phyloP scores from a whole-genome alignment of 805 yeast genomes.

The Kazachstania psychrophila region DNA sequence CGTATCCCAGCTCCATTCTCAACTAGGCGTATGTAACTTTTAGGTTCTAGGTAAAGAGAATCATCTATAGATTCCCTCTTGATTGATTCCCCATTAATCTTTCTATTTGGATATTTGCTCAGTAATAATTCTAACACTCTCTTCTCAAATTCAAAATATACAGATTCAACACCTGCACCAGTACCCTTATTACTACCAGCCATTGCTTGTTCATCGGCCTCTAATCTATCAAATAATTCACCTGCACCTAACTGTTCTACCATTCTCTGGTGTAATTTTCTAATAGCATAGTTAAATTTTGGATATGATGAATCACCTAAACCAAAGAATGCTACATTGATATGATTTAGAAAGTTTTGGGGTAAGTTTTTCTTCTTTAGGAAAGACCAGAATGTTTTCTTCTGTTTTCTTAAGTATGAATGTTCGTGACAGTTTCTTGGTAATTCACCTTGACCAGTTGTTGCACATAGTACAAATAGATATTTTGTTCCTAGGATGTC shows the following conservation, averaged over 20 bases:
- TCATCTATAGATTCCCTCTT: slow-evolving; percentile 18
- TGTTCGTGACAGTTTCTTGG: slow-evolving; percentile 61
- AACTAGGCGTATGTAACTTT: slow-evolving; percentile 14
- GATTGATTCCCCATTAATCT: slow-evolving; percentile 12
- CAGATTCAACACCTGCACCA: slow-evolving; percentile 51
- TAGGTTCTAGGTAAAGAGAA: slow-evolving; percentile 23
- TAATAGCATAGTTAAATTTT: slow-evolving; percentile 77
- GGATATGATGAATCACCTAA: slow-evolving; percentile 91
- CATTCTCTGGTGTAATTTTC: slow-evolving; percentile 70
- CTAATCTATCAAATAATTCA: slow-evolving; percentile 66
- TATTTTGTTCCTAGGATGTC: slow-evolving; percentile 41
- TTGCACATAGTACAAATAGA: slow-evolving; percentile 51
- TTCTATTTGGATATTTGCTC: slow-evolving; percentile 31
- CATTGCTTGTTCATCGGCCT: slow-evolving; percentile 77
- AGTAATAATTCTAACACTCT: slow-evolving; percentile 34
- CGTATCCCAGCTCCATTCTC: neutral
- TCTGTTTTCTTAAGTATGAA: slow-evolving; percentile 9
- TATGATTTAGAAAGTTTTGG: slow-evolving; percentile 47
- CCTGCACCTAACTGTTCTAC: slow-evolving; percentile 67
- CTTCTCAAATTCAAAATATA: slow-evolving; percentile 65
- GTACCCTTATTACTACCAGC: slow-evolving; percentile 42
- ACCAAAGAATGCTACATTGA: slow-evolving; percentile 69
- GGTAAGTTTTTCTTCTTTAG: slow-evolving; percentile 61
- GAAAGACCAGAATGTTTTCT: slow-evolving; percentile 53
- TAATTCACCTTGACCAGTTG: slow-evolving; percentile 92